phyloP scores from a whole-genome alignment of 108 stramenopile species.

The Nannochloropsis oceanica region DNA sequence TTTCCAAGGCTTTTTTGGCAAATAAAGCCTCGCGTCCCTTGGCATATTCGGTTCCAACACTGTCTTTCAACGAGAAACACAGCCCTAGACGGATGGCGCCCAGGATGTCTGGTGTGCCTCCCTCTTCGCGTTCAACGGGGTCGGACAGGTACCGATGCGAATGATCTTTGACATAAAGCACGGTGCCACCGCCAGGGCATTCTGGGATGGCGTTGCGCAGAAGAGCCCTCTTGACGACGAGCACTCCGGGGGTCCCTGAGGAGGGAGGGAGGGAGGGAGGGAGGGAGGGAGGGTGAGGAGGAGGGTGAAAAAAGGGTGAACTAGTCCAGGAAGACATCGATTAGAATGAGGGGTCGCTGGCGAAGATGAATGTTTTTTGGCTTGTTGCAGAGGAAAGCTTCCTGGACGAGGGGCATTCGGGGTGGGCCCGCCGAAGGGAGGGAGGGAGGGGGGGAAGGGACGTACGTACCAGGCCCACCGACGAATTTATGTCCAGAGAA shows the following conservation, averaged over 20 bases:
- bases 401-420: slow-evolving; percentile 72
- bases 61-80: slow-evolving; percentile 54
- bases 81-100: slow-evolving; percentile 75
- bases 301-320: no score
- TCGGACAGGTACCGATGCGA: slow-evolving; percentile 82
- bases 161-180: slow-evolving; percentile 78
- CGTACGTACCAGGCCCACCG: slow-evolving; percentile 47
- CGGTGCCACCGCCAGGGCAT: slow-evolving; percentile 72
- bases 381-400: slow-evolving; percentile 48
- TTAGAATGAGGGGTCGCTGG: no score
- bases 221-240: slow-evolving; percentile 30
- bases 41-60: not conserved
- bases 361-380: no score
- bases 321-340: no score
- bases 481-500: slow-evolving; percentile 48
- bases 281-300: no score
- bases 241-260: slow-evolving; percentile 29
- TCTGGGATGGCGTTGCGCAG: slow-evolving; percentile 10
- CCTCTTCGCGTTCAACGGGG: slow-evolving; percentile 89
- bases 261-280: no score
- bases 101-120: slow-evolving; percentile 85
- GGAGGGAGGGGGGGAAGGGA: no score
- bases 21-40: slow-evolving; percentile 16
- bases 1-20: not conserved
- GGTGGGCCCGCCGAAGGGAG: no score